A percentile compares a stretch with the other conserved stretches of the same genome.
Conservation (phyloP, 1,284 basidiomycete species). For the Phlebopus sp. region DNA sequence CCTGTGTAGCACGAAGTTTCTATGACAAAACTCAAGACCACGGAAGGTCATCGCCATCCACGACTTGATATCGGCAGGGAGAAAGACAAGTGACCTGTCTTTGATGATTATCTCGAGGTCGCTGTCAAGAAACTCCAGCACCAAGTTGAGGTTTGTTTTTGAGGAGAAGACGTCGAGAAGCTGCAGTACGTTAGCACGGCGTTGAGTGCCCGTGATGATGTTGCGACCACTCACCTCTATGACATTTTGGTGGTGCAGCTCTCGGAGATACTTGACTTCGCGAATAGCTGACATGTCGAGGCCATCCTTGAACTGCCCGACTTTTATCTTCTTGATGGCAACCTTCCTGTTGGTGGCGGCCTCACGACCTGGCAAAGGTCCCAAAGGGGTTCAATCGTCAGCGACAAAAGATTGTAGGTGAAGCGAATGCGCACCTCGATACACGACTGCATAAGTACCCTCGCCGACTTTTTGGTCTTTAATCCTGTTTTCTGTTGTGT, state of each 20-base stretch:
- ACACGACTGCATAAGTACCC: slow-evolving; percentile 97
- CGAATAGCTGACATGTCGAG: slow-evolving; percentile 98
- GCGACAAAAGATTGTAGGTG: not conserved
- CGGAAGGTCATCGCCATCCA: slow-evolving; percentile 99
- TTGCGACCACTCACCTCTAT: slow-evolving; percentile 66
- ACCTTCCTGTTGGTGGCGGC: slow-evolving; percentile 71
- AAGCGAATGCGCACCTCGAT: slow-evolving; percentile 60
- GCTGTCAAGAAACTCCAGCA: slow-evolving; percentile 96
- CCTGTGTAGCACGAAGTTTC: slow-evolving; percentile 91
- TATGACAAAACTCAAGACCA: slow-evolving; percentile 95
- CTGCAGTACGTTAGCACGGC: slow-evolving; percentile 41
- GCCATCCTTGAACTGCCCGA: slow-evolving; percentile 96
- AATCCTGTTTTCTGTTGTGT: slow-evolving; percentile 44
- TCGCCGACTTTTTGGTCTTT: slow-evolving; percentile 93
- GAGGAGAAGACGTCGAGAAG: slow-evolving; percentile 96
- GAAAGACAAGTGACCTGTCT: slow-evolving; percentile 87
- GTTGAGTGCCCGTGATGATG: not conserved
- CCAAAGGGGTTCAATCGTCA: not conserved
- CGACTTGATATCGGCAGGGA: slow-evolving; percentile 95
- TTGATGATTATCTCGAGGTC: slow-evolving; percentile 98
- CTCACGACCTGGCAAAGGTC: slow-evolving; percentile 54
- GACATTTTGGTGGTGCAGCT: slow-evolving; percentile 92
- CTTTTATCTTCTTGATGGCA: slow-evolving; percentile 98
- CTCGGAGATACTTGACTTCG: slow-evolving; percentile 96
- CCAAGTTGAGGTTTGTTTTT: slow-evolving; percentile 95